Conservation (phyloP, 768 basidiomycete species). For the Dictyophora rubrovolvata region DNA sequence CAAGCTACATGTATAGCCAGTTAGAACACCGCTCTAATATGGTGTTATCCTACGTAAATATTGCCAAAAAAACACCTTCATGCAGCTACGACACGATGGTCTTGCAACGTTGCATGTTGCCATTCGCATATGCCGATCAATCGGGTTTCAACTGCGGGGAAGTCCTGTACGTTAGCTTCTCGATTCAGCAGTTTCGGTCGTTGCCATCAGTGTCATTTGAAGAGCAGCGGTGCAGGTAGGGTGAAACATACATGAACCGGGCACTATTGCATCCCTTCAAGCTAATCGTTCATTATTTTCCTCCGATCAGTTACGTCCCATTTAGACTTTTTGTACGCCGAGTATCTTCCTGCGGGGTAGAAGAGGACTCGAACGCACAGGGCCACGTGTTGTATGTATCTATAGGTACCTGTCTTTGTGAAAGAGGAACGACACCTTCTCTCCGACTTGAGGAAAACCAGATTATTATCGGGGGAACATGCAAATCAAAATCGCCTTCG, state of each 20-base stretch:
- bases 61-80: too few relatives aligned
- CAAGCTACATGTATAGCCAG: background rate
- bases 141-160: background rate
- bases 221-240: too few relatives aligned
- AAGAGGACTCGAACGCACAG: background rate
- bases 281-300: background rate
- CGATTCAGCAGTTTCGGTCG: background rate
- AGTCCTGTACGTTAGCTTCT: background rate
- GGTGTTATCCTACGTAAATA: background rate
- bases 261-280: too few relatives aligned
- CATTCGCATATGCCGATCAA: background rate
- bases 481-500: too few relatives aligned
- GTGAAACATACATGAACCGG: too few relatives aligned
- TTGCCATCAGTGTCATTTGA: background rate
- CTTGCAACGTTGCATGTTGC: background rate
- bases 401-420: background rate
- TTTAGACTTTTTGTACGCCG: background rate
- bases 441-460: too few relatives aligned
- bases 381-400: background rate
- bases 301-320: background rate
- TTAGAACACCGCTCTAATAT: background rate
- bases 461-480: too few relatives aligned
- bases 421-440: too few relatives aligned
- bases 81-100: too few relatives aligned
- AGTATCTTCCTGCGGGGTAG: constrained; percentile 5